Evolutionary conservation across 1,139 yeast species (phyloP), one percentile per base, ranked within the genome.

Genomic region (Hyphopichia burtonii): DNA sequence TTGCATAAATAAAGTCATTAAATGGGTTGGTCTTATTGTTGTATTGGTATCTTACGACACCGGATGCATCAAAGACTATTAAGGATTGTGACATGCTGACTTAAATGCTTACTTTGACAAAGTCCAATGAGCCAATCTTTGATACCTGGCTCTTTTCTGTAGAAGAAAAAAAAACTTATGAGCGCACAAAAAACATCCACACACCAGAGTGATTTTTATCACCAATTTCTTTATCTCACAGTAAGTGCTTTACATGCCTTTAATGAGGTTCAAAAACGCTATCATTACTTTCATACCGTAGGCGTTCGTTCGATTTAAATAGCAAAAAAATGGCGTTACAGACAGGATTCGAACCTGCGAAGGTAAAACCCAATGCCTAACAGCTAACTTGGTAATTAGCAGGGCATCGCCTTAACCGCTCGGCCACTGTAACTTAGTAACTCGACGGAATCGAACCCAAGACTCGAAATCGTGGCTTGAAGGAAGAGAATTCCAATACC

Each of bases 301-400:
- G n/a, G n/a, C n/a, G n/a, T n/a, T n/a, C n/a, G n/a, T n/a, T n/a
- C n/a, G n/a, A n/a, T n/a, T n/a, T n/a, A 25, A 25, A 8, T 7
- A 44, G 51, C 53, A 61, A 71, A 76, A 68, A 70, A 61, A 65
- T 59, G 53, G 43, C 88, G 88, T 82, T 80, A 82, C 86, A 79
- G 85, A 80, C 88, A 82, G 86, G 88, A 82, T 82, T 82, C 87
- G 88, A 82, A 82, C 88, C 86, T 82, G 86, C 87, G 88, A 82
- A 79, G 84, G 87, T 77, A 82, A 71, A 80, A 76, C 87, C 83
- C 87, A 82, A 80, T 80, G 80, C 86, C 87, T 82, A 46, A 55
- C 78, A 59, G 69, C 78, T 53, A 47, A 46, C 48, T 16, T 46
- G 40, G 30, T 27, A 33, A 20, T 62, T 79, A 80, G 86, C 86